Evolutionary conservation across 768 basidiomycete genomes (phyloP), one percentile per base, ranked within the genome.

Genomic region (Leccinum incarnatum): DNA sequence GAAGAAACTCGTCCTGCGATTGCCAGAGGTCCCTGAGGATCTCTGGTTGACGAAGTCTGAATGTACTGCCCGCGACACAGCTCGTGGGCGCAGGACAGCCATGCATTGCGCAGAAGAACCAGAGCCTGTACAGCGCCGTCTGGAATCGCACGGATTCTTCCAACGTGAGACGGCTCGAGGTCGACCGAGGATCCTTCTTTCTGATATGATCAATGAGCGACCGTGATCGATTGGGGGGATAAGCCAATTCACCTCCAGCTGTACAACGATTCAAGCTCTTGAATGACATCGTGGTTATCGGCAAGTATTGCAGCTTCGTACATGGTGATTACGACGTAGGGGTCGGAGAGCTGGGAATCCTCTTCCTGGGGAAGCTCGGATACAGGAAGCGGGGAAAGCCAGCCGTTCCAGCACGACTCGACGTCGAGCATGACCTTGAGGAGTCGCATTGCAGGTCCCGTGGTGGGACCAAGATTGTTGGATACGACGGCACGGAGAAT

Each of bases 131-230:
- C 51, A 74, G 12, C 6, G 70, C 75, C 5, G 58, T 46, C 9
- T 61, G 62, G 46, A 76, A 75, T 8, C 64, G 67, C n/a, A 62
- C 37, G n/a, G 75, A 73, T 57, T 80, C 78, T 7, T 21, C 25
- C 2, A 46, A 29, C 11, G 73, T 62, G 8, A 79, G 67, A n/a
- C 56, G 62, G 56, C 73, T 76, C 15, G 56, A 65, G 4, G 32
- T 21, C n/a, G 69, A 75, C 15, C 64, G 60, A 9, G 74, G 73
- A 57, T 78, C 74, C 59, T 78, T 77, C 59, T 75, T 54, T 54
- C 79, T 79, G 36, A 25, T 37, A 46, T 14, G 4, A 45, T 45
- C 42, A 21, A 54, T 65, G 56, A 62, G 64, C 36, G n/a, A 12
- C 15, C 15, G 12, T 14, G 19, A 46, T 27, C 2, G n/a, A 14